Evolutionary conservation across 176 grass and related monocot genomes (phyloP).

Genomic region (Eleusine indica): DNA sequence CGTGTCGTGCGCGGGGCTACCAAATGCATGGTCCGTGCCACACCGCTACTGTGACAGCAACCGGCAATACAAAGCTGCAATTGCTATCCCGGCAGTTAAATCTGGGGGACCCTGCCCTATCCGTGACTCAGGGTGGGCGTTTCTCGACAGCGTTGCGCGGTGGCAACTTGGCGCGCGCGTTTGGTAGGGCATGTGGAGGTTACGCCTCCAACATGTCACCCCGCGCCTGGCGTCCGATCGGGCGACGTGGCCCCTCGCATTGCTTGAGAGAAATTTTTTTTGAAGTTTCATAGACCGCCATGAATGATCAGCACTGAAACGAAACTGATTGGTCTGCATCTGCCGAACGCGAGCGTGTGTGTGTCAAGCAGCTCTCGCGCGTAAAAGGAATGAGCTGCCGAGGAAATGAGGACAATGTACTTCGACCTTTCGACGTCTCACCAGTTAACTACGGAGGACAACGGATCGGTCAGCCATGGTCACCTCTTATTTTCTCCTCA

Average conservation of each 20-base stretch:
- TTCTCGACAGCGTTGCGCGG: neutral
- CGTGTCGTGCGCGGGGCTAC: neutral
- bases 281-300: neutral
- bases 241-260: neutral
- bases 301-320: neutral
- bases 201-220: neutral
- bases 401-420: neutral
- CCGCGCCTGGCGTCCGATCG: neutral
- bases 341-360: neutral
- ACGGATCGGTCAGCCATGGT: neutral
- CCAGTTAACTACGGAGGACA: neutral
- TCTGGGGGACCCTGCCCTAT: neutral
- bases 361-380: neutral
- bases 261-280: neutral
- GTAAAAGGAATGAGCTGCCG: neutral
- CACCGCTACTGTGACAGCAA: neutral
- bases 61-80: neutral
- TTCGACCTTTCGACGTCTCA: neutral
- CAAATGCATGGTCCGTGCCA: neutral
- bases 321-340: neutral
- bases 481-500: neutral
- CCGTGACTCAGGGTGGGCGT: neutral
- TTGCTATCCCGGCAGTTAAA: neutral
- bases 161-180: neutral
- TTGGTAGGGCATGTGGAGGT: constrained; percentile 17